A percentile compares a stretch with the other conserved stretches of the same genome.
phyloP scores from a whole-genome alignment of 2,329 filamentous ascomycete species.

The Metarhizium anisopliae region DNA sequence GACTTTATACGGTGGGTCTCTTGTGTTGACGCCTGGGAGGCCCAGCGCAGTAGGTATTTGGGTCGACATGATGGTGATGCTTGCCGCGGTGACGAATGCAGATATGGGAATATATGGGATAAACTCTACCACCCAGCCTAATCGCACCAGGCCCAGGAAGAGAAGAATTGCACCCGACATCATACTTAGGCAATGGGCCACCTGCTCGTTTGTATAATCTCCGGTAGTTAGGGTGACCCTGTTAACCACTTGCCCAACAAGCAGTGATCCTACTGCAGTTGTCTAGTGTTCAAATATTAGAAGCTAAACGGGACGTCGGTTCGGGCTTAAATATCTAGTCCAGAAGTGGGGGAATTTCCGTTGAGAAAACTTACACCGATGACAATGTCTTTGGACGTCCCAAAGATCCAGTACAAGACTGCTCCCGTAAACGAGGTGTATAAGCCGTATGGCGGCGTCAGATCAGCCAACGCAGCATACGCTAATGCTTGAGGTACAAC shows the following conservation, averaged over 20 bases:
- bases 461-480: constrained; percentile 62
- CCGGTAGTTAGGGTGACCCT: constrained; percentile 26
- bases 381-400: constrained; percentile 77
- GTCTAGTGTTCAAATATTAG: constrained; percentile 33
- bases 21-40: constrained; percentile 33
- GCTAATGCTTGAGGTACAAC: constrained; percentile 76
- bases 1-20: constrained; percentile 34
- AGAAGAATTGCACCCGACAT: constrained; percentile 35
- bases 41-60: constrained; percentile 37
- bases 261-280: constrained; percentile 41
- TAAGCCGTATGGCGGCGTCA: constrained; percentile 61
- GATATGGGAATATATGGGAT: constrained; percentile 41
- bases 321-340: too few relatives aligned
- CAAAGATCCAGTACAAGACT: constrained; percentile 74
- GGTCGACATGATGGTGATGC: constrained; percentile 40
- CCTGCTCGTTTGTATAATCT: constrained; percentile 26
- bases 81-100: constrained; percentile 41
- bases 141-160: constrained; percentile 34
- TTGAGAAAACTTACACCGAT: constrained; percentile 46
- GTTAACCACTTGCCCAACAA: constrained; percentile 37
- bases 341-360: not conserved
- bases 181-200: constrained; percentile 35
- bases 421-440: constrained; percentile 81
- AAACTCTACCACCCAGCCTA: constrained; percentile 42
- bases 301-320: not conserved